phyloP scores from a whole-genome alignment of 331 rosid species.

The Malus hybrid region DNA sequence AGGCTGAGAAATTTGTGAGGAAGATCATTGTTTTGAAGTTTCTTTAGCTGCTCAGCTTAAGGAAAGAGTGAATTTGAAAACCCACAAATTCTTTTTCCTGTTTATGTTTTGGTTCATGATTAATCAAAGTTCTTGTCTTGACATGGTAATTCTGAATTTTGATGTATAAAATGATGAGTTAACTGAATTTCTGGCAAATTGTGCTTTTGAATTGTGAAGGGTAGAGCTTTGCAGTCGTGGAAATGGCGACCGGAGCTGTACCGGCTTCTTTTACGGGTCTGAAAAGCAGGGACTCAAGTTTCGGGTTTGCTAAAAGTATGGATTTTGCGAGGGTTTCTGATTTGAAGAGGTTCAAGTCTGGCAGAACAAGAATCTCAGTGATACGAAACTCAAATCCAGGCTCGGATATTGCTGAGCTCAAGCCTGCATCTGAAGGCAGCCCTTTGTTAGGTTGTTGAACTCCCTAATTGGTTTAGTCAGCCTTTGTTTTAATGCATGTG shows the following conservation, averaged over 20 bases:
- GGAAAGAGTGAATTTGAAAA: background rate
- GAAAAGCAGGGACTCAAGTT: constrained; percentile 51
- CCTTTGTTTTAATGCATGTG: background rate
- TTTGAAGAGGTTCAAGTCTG: constrained; percentile 42
- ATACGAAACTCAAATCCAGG: constrained; percentile 66
- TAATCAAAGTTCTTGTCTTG: background rate
- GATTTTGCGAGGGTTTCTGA: constrained; percentile 72
- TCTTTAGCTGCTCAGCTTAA: background rate
- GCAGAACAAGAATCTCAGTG: constrained; percentile 50
- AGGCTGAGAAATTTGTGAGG: background rate
- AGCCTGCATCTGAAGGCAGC: constrained; percentile 82
- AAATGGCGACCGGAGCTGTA: constrained; percentile 79
- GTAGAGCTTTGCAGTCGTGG: constrained; percentile 12
- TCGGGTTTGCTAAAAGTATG: constrained; percentile 61
- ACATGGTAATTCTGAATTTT: background rate
- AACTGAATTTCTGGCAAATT: constrained; percentile 15
- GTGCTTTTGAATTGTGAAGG: constrained; percentile 32
- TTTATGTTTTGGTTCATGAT: background rate
- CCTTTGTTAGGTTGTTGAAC: constrained; percentile 64
- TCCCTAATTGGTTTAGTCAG: background rate
- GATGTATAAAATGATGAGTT: constrained; percentile 7
- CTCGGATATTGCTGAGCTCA: constrained; percentile 72
- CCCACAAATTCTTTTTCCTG: background rate
- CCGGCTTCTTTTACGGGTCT: constrained; percentile 58
- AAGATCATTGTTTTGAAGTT: background rate